Evolutionary conservation across 164 flowering plant species (phyloP), one percentile per base, ranked within the genome.

Genomic region (Vitis labrusca): DNA sequence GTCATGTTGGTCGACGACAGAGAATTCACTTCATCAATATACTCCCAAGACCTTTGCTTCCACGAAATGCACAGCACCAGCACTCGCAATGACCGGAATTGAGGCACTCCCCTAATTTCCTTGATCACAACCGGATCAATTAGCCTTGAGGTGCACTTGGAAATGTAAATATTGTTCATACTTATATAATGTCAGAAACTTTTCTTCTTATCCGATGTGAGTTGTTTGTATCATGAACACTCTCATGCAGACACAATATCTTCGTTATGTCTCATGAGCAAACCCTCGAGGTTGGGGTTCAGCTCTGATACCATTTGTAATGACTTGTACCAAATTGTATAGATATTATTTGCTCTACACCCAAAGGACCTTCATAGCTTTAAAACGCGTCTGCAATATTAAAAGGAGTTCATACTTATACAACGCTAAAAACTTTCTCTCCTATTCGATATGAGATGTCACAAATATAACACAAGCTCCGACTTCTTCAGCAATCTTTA

Each of bases 1-100:
- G 64, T 91, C 68, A 6, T 82, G 74, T 7, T 88, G 90, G 57
- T 91, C 97, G 1, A 94, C 92, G 0, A 74, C 14, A 0, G 85
- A 69, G 0, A 93, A 71, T 75, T 91, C 97, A 72, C 87, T 89
- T 93, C 98, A 65, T 91, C 98, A 29, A 93, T 69, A 64, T 89
- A 91, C 69, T 91, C 93, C 49, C 9, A 91, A 85, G 11, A 93
- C 82, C 80, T 91, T 93, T 10, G 93, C 93, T 70, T 93, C 98
- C 1, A 91, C 96, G 58, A 93, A 91, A 76, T 93, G 98, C 14
- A 1, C 2, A 96, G 83, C 10, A 23, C 1, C 27, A 23, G 81
- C 79, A 52, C 82, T 82, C 11, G 86, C 90, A 72, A 93, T 82
- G 3, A 89, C 83, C 11, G 94, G 96, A 48, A 93, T 77, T n/a